Percentiles rank a stretch among this genome's conserved stretches.
phyloP scores from a whole-genome alignment of 176 grass and related monocot species.

The Musa beccarii region DNA sequence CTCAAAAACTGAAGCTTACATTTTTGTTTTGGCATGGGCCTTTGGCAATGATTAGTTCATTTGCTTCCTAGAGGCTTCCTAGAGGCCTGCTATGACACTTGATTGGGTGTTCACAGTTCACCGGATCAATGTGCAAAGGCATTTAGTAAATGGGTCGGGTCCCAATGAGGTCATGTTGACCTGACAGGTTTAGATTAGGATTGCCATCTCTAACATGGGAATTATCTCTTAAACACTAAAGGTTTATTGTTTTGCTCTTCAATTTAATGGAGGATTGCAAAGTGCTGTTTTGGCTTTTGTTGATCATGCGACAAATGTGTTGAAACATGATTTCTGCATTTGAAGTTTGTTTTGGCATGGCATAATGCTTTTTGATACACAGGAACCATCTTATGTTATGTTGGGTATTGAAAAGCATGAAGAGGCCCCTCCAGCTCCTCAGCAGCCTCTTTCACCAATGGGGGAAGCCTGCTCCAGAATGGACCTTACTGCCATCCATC shows the following conservation, averaged over 20 bases:
- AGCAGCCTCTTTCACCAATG: slow-evolving; percentile 66
- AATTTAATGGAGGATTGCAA: background rate
- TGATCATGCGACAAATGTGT: background rate
- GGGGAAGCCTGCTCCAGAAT: slow-evolving; percentile 96
- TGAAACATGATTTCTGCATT: background rate
- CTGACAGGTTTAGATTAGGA: too few species aligned
- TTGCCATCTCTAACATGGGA: too few species aligned
- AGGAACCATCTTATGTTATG: slow-evolving; percentile 85
- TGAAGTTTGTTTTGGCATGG: background rate
- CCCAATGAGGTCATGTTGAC: too few species aligned
- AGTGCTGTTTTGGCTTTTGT: background rate
- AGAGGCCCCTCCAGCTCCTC: slow-evolving; percentile 49
- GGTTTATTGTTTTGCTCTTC: too few species aligned
- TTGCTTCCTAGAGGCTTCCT: background rate
- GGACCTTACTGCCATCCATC: slow-evolving; percentile 91
- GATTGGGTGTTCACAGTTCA: too few species aligned
- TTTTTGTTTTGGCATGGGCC: background rate
- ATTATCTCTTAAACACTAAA: too few species aligned
- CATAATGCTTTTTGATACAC: background rate
- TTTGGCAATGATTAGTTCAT: background rate
- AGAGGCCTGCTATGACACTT: background rate
- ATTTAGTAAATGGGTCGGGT: too few species aligned
- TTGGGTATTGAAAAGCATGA: slow-evolving; percentile 65
- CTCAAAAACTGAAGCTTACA: background rate
- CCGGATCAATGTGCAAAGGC: too few species aligned